A percentile compares a stretch with the other conserved stretches of the same genome.
phyloP scores from a whole-genome alignment of 2,329 filamentous ascomycete genomes.

The Mycocentrospora acerina region DNA sequence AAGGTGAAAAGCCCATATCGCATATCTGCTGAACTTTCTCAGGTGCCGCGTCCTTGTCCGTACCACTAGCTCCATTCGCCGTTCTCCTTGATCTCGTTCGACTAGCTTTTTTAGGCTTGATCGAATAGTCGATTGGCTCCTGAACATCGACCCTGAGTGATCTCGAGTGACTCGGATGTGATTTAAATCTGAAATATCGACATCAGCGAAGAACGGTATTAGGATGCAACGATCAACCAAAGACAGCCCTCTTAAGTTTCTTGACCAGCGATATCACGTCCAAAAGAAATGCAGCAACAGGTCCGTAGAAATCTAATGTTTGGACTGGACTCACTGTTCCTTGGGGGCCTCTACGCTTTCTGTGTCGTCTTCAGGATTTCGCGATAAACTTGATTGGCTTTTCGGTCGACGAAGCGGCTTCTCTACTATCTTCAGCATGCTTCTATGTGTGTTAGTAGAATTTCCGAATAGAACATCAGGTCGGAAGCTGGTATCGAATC shows the following conservation, averaged over 20 bases:
- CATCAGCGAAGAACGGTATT: no score
- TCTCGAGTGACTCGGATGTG: conserved; percentile 40
- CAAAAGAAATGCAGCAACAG: no score
- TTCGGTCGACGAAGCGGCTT: conserved; percentile 5
- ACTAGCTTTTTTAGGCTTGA: conserved; percentile 29
- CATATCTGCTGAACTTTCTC: conserved; percentile 35
- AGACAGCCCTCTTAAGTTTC: no score
- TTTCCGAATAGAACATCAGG: background rate
- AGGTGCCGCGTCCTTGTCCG: conserved; percentile 21
- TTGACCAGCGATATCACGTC: no score
- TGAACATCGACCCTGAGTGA: conserved; percentile 25
- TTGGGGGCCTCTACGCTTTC: conserved; percentile 23
- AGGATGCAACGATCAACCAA: no score
- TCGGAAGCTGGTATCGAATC: background rate
- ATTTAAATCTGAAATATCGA: conserved; percentile 22
- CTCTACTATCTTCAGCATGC: background rate
- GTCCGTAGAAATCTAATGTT: no score
- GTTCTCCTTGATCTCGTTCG: conserved; percentile 29
- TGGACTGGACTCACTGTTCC: conserved; percentile 24
- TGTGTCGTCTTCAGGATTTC: conserved; percentile 28
- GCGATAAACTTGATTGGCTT: background rate
- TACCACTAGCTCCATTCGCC: conserved; percentile 7
- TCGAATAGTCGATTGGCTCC: conserved; percentile 31
- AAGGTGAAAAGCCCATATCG: conserved; percentile 40
- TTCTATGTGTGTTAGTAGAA: conserved; percentile 1